Conservation (phyloP, 2,329 filamentous ascomycete genomes). For the Hymenoscyphus albidus region DNA sequence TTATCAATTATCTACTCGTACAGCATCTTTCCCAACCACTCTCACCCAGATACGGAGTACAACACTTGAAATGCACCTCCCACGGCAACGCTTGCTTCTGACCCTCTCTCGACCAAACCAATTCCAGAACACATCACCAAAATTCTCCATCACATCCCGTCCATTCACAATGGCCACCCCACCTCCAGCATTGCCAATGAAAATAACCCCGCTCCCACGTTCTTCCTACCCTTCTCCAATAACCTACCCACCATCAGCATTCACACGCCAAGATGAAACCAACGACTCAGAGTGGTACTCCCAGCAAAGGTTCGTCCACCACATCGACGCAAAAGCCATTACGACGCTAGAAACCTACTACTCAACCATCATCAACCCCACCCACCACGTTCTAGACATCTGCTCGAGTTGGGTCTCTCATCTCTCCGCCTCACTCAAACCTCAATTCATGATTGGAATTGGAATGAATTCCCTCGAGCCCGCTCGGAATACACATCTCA, state of each 20-base stretch:
- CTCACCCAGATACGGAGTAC: not conserved
- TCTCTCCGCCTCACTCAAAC: slow-evolving; percentile 34
- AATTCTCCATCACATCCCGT: not conserved
- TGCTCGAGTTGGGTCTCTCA: slow-evolving; percentile 46
- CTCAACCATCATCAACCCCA: slow-evolving; percentile 38
- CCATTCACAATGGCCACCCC: slow-evolving; percentile 14
- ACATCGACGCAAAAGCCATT: slow-evolving; percentile 50
- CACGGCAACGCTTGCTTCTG: not conserved
- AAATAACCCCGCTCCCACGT: slow-evolving; percentile 21
- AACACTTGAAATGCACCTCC: not conserved
- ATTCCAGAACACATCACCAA: no score
- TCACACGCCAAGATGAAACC: slow-evolving; percentile 24
- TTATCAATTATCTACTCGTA: not conserved
- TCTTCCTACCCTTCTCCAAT: slow-evolving; percentile 25
- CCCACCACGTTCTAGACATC: slow-evolving; percentile 45
- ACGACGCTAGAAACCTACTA: slow-evolving; percentile 44
- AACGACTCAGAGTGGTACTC: slow-evolving; percentile 27
- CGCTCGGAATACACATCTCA: slow-evolving; percentile 39
- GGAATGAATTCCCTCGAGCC: slow-evolving; percentile 48
- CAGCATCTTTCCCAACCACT: not conserved
- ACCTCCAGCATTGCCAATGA: slow-evolving; percentile 4
- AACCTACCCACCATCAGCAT: slow-evolving; percentile 17
- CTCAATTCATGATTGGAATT: slow-evolving; percentile 39
- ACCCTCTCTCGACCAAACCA: not conserved
- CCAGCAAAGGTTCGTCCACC: slow-evolving; percentile 48